Conservation (phyloP, 2,329 filamentous ascomycete species). For the Pestalotiopsis sp. region DNA sequence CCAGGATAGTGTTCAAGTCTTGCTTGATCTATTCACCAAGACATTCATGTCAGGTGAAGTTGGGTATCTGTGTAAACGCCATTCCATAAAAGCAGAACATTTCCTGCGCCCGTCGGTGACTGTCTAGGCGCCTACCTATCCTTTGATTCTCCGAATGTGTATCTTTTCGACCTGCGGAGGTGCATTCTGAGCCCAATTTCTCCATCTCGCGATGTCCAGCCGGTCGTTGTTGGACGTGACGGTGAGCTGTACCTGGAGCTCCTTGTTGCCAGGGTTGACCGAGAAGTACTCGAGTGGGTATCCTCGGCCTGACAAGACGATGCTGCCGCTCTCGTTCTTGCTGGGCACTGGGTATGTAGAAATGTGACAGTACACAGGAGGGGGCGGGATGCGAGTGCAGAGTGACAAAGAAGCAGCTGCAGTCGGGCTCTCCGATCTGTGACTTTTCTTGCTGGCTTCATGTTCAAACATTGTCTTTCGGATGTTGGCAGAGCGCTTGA, state of each 20-base stretch:
- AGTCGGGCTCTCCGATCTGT: neutral
- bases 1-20: too few relatives aligned
- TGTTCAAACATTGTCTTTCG: neutral
- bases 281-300: neutral
- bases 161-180: conserved; percentile 9
- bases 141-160: neutral
- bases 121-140: neutral
- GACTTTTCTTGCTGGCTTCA: neutral
- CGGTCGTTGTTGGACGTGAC: neutral
- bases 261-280: neutral
- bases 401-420: neutral
- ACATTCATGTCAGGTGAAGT: too few relatives aligned
- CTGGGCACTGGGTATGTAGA: neutral
- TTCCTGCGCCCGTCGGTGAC: too few relatives aligned
- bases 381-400: neutral
- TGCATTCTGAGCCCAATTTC: conserved; percentile 9
- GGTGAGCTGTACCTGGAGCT: neutral
- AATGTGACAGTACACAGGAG: conserved; percentile 12
- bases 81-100: too few relatives aligned
- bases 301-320: conserved; percentile 1
- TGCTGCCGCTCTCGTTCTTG: neutral
- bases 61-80: too few relatives aligned
- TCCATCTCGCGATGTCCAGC: conserved; percentile 1
- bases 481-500: neutral
- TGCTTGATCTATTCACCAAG: too few relatives aligned